Conservation (phyloP, 768 basidiomycete species). For the Mycena albidolilacea region DNA sequence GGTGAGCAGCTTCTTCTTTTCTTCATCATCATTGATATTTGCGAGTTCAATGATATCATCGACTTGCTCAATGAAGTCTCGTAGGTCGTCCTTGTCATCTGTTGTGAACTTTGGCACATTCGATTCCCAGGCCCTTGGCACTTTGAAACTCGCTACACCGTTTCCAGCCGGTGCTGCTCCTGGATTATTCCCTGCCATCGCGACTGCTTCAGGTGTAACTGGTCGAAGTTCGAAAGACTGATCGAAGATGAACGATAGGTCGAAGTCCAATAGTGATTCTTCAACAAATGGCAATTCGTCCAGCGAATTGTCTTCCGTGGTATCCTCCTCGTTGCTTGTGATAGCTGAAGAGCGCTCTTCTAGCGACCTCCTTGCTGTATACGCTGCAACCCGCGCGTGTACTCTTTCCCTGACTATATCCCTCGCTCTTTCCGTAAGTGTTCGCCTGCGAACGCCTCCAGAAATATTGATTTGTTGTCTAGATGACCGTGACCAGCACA, state of each 20-base stretch:
- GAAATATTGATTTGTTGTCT: background rate
- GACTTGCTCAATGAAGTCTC: too few relatives aligned
- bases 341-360: background rate
- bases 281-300: background rate
- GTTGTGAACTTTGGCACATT: background rate
- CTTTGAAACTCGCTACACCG: background rate
- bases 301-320: background rate
- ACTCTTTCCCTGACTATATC: background rate
- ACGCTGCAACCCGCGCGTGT: slow-evolving; percentile 7
- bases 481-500: too few relatives aligned
- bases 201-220: background rate
- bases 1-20: slow-evolving; percentile 10
- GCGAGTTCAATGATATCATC: slow-evolving; percentile 18
- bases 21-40: slow-evolving; percentile 16
- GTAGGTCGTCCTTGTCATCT: background rate
- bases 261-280: slow-evolving; percentile 3
- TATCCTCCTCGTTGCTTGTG: slow-evolving; percentile 24
- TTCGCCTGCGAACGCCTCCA: background rate
- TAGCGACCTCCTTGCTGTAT: slow-evolving; percentile 8
- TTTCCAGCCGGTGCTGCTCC: background rate
- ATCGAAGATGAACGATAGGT: background rate
- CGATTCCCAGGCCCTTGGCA: background rate
- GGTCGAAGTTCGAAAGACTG: background rate
- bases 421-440: slow-evolving; percentile 11
- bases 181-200: background rate